Evolutionary conservation across 192 early-diverging fungal species (phyloP), one percentile per base, ranked within the genome.

Genomic region (Coemansia sp.): DNA sequence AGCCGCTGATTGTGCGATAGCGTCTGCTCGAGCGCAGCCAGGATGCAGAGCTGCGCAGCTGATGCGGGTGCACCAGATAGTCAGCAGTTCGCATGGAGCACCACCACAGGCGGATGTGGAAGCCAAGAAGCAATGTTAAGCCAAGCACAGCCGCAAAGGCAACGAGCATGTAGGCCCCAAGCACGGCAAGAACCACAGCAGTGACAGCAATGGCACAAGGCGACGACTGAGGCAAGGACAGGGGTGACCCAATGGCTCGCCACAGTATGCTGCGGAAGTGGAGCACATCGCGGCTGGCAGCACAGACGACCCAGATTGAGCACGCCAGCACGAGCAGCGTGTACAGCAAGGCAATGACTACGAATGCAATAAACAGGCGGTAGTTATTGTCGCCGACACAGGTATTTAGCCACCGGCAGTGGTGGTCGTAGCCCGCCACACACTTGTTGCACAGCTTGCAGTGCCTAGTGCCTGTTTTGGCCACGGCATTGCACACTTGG

Each of bases 381-480:
- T 83, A 83, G 69, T 83, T 83, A 13, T 56, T 47, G n/a, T 45
- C 50, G 11, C 75, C 80, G 27, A 83, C 68, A 45, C 80, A 83
- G 3, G 75, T 74, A 63, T 77, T 77, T 27, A 83, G 69, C 67
- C 70, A 83, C 53, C 75, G 71, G 39, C 80, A 82, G 40, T 82
- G 80, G 66, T 82, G 80, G 67, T 76, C 74, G 53, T 76, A 82
- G 30, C 80, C 80, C n/a, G 62, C 67, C n/a, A 82, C 66, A 29
- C 80, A 82, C 47, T 73, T 76, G 68, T 82, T 82, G 71, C 80
- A 82, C 49, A 73, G 65, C 58, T 82, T 82, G 65, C 80, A 82
- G 52, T 82, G 80, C 29, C 75, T 69, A 3, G 80, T 77, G 12
- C 66, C 64, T 0, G 65, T 52, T 35, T 27, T 59, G 32, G 53